Percentiles rank a stretch among this genome's conserved stretches.
Conservation (phyloP, 2,329 filamentous ascomycete species). For the Diplodia seriata region DNA sequence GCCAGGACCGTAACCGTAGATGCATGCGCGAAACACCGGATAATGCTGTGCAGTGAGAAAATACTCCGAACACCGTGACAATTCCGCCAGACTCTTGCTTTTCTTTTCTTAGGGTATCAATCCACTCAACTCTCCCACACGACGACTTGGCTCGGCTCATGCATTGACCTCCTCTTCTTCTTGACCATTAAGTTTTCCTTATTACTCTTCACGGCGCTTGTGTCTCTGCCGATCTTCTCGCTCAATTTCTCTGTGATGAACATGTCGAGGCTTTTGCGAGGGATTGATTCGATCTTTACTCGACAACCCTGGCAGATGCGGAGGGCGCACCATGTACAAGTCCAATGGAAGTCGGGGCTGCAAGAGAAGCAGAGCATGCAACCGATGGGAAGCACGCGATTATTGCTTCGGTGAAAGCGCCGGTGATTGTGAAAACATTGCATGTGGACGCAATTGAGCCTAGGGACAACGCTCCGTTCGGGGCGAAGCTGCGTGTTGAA, state of each 20-base stretch:
- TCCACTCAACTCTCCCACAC: constrained; percentile 15
- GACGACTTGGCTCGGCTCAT: constrained; percentile 5
- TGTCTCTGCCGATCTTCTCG: not conserved
- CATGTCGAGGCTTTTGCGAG: constrained; percentile 15
- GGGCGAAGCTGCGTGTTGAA: constrained; percentile 35
- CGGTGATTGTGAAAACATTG: constrained; percentile 45
- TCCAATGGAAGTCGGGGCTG: constrained; percentile 40
- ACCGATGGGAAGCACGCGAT: constrained; percentile 43
- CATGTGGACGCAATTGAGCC: constrained; percentile 41
- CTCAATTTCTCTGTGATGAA: not conserved
- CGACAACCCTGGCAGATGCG: constrained; percentile 44
- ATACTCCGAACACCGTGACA: constrained; percentile 14
- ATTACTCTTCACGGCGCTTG: not conserved
- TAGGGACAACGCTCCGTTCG: constrained; percentile 34
- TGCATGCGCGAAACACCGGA: constrained; percentile 13
- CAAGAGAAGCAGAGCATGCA: constrained; percentile 47
- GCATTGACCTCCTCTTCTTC: constrained; percentile 9
- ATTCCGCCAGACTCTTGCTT: constrained; percentile 4
- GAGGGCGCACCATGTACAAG: constrained; percentile 49
- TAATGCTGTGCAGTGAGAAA: constrained; percentile 19
- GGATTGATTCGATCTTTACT: constrained; percentile 36
- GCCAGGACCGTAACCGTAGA: constrained; percentile 23
- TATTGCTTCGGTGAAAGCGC: constrained; percentile 42
- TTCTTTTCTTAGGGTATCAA: not conserved
- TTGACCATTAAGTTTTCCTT: constrained; percentile 24